These are phyloP conservation scores for Fusarium sp. DNA, from an alignment of 2,329 filamentous ascomycete genomes.

Conservation along the genomic window DNA sequence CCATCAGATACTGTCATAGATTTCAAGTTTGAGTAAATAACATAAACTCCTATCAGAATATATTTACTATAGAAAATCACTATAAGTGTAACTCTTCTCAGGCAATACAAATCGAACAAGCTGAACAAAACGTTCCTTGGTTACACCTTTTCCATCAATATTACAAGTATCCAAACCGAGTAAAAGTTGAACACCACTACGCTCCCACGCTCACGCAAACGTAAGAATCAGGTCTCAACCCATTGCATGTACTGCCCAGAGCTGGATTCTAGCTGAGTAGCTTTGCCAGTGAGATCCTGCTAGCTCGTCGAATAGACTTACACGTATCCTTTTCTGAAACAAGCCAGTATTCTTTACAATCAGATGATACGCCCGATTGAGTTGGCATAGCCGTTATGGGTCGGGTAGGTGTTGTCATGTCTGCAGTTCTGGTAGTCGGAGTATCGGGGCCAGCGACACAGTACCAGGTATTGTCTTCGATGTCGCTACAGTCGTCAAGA, in stretches of 20 bases:
- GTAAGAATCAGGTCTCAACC: not conserved
- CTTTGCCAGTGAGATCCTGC: not conserved
- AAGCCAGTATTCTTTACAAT: not conserved
- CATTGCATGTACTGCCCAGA: not conserved
- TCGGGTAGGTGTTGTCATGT: rapidly evolving
- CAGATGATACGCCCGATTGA: rapidly evolving
- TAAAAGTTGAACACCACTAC: no score
- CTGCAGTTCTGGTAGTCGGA: not conserved
- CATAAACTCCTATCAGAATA: no score
- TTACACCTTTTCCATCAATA: no score
- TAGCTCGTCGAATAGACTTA: not conserved
- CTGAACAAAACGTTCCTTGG: no score
- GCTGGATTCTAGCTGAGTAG: not conserved
- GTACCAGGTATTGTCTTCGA: not conserved
- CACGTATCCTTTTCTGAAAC: not conserved
- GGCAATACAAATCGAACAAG: no score
- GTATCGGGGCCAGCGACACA: not conserved
- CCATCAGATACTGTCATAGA: no score
- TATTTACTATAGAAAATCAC: no score
- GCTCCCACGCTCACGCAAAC: no score
- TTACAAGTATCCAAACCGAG: no score
- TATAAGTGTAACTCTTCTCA: no score
- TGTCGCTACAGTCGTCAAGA: rapidly evolving
- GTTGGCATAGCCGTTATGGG: rapidly evolving
- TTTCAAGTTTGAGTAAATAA: no score